A percentile compares a stretch with the other conserved stretches of the same genome.
Evolutionary conservation across 805 yeast species (phyloP).

Genomic region (Candida parachauliodes): DNA sequence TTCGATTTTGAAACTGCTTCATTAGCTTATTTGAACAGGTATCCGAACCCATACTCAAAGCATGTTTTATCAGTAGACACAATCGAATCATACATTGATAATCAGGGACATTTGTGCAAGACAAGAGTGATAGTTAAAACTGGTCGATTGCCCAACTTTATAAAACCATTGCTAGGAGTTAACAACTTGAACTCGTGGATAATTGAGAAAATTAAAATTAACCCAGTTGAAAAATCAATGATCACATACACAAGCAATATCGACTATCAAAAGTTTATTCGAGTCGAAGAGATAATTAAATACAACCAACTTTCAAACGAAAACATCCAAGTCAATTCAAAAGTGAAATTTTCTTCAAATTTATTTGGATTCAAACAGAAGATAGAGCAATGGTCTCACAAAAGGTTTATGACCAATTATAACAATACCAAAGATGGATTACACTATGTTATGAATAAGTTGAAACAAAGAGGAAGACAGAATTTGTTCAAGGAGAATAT

Average conservation of each 20-base stretch:
- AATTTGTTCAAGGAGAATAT: too few species aligned
- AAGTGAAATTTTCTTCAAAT: constrained; percentile 70
- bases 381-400: constrained; percentile 80
- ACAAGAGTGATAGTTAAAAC: constrained; percentile 72
- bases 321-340: constrained; percentile 48
- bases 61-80: constrained; percentile 87
- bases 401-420: constrained; percentile 64
- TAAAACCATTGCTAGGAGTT: constrained; percentile 65
- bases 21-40: constrained; percentile 61
- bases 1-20: constrained; percentile 69
- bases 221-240: constrained; percentile 54
- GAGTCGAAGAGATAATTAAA: constrained; percentile 72
- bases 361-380: constrained; percentile 64
- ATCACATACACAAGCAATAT: constrained; percentile 73
- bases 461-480: constrained; percentile 29
- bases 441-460: constrained; percentile 68
- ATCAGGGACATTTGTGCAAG: constrained; percentile 61
- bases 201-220: constrained; percentile 71
- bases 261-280: constrained; percentile 75
- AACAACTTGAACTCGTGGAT: constrained; percentile 72
- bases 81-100: constrained; percentile 54
- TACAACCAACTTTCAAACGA: constrained; percentile 40
- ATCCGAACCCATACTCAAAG: constrained; percentile 74
- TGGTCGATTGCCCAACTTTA: constrained; percentile 80
- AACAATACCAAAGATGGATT: constrained; percentile 67